phyloP scores from a whole-genome alignment of 495 filamentous ascomycete genomes.

The Penicillium coprophilum region DNA sequence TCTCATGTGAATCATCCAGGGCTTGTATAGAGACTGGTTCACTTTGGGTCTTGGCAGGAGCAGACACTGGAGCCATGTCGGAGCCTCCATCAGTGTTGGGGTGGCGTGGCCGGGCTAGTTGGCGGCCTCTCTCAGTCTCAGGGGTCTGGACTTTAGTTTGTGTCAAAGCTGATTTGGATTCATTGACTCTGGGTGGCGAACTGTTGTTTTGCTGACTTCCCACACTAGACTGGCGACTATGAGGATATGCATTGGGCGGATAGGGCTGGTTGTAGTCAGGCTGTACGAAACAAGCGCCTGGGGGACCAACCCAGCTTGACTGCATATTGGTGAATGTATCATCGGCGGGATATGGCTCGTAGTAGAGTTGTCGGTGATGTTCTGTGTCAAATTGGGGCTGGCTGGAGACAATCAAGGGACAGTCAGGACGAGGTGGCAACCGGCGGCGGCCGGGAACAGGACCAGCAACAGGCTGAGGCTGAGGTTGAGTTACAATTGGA shows the following conservation, averaged over 20 bases:
- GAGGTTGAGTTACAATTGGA: conserved; percentile 1
- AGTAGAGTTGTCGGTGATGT: conserved; percentile 5
- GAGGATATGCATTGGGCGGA: not conserved
- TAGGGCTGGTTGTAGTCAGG: not conserved
- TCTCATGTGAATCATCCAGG: not conserved
- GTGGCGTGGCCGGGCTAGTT: not conserved
- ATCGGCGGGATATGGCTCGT: not conserved
- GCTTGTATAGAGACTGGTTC: not conserved
- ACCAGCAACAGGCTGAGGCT: not conserved
- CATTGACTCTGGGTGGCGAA: not conserved
- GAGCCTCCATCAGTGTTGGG: conserved; percentile 2
- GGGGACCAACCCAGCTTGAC: not conserved
- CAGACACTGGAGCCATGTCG: not conserved
- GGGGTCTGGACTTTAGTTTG: not conserved
- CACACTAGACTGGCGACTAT: not conserved
- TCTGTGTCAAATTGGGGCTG: conserved; percentile 4
- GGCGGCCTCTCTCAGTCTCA: conserved; percentile 8
- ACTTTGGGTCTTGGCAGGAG: not conserved
- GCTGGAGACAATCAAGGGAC: conserved; percentile 10
- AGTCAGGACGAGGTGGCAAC: not conserved
- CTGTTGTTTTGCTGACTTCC: not conserved
- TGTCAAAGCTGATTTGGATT: not conserved
- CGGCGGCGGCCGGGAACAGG: not conserved
- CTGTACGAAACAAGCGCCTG: not conserved
- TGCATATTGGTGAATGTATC: not conserved